Evolutionary conservation across 805 yeast genomes (phyloP), one percentile per base, ranked within the genome.

Genomic region (Huiozyma sinensis): DNA sequence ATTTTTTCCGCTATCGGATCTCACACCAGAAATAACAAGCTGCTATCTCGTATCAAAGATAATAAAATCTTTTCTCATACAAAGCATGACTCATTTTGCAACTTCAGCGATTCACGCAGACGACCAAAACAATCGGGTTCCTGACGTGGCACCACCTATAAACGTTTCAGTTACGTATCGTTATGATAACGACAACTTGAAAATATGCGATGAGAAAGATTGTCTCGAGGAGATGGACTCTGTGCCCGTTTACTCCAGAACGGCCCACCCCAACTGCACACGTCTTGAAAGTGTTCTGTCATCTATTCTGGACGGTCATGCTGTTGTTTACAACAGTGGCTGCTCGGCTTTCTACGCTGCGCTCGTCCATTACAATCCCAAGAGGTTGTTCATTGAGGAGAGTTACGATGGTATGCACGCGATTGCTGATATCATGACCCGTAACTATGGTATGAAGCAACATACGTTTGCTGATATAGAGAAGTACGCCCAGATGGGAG

Each of bases 401-500:
- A 85, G 90, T 6, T 89, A 89, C 61, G 95, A 84, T 57, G 97
- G 97, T 3, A 76, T 82, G 50, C 84, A 76, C 46, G 85, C 83
- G 6, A 77, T 85, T 44, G 75, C 81, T 3, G 68, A 77, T 33
- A 67, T 88, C 10, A 70, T 81, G 51, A 64, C 75, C 7, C 72
- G 94, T 50, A 73, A 79, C 47, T 68, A 72, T 38, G 83, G 82
- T 5, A 54, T 79, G 45, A 68, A 76, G 49, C 68, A 70, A 43
- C 65, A 76, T 36, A 57, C 69, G 0, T 63, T 76, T n/a, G 77
- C 71, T 6, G 72, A 76, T 40, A 68, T 85, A 44, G 74, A 69
- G 28, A 59, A 66, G 40, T 50, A 67, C 28, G 64, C 68, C 4
- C 60, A 65, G 43, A 64, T 66, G 55, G 96, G 79, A 36, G 97